Evolutionary conservation across 306 rosid species (phyloP).

Genomic region (Begonia loranthoides): DNA sequence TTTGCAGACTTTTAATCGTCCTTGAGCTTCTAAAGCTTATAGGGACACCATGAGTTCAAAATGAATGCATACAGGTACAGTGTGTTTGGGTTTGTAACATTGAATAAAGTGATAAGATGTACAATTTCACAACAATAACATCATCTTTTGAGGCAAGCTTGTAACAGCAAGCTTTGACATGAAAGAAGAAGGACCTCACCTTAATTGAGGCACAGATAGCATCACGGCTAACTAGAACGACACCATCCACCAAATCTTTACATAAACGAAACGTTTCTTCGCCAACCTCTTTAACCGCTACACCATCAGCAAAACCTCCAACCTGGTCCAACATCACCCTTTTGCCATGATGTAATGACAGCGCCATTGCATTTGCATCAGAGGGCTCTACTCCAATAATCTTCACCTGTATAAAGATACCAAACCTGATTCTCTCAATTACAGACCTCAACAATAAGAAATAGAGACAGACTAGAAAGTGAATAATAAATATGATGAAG

Average conservation of each 20-base stretch:
- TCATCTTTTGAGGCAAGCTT: not conserved
- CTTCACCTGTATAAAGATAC: constrained; percentile 48
- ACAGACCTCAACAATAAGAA: too few relatives aligned
- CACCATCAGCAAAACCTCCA: constrained; percentile 97
- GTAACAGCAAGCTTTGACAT: not conserved
- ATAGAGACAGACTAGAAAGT: too few relatives aligned
- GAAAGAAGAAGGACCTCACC: constrained; percentile 26
- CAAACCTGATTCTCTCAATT: too few relatives aligned
- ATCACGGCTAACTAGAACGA: constrained; percentile 87
- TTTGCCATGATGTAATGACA: constrained; percentile 71
- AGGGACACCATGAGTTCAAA: too few relatives aligned
- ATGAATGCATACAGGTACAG: too few relatives aligned
- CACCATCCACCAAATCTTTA: constrained; percentile 75
- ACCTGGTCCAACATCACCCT: constrained; percentile 74
- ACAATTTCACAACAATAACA: constrained; percentile 9
- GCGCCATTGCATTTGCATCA: constrained; percentile 94
- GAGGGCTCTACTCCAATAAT: constrained; percentile 89
- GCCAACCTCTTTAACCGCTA: constrained; percentile 95
- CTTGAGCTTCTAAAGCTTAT: too few relatives aligned
- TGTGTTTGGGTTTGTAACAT: too few relatives aligned
- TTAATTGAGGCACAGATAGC: constrained; percentile 96
- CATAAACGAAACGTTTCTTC: constrained; percentile 85
- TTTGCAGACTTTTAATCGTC: too few relatives aligned
- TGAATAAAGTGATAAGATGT: not conserved
- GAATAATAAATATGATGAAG: too few relatives aligned